phyloP scores from a whole-genome alignment of 768 basidiomycete genomes.

The Lactifluus piperatus region DNA sequence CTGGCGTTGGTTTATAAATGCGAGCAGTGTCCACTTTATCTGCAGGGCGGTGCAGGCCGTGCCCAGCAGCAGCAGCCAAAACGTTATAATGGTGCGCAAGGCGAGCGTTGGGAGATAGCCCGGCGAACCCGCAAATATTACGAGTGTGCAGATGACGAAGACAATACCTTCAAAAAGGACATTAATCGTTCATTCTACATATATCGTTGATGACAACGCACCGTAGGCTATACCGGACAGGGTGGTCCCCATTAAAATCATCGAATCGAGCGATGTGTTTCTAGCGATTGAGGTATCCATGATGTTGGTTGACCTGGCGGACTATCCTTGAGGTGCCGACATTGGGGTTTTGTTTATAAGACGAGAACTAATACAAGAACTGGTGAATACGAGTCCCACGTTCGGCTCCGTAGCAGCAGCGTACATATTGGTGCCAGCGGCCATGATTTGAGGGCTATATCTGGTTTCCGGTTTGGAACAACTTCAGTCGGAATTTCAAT shows the following conservation, averaged over 20 bases:
- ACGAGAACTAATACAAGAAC: constrained; percentile 15
- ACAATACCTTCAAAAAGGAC: constrained; percentile 17
- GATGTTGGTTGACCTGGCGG: background rate
- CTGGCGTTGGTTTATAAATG: constrained; percentile 21
- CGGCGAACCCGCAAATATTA: background rate
- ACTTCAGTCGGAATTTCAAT: background rate
- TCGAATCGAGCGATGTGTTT: constrained; percentile 4
- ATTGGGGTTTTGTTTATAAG: constrained; percentile 2
- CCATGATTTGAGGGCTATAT: background rate
- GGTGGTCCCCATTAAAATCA: constrained; percentile 21
- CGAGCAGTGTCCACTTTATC: constrained; percentile 16
- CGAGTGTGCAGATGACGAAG: constrained; percentile 13
- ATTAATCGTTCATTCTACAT: background rate
- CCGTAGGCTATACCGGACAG: constrained; percentile 24
- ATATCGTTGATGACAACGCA: constrained; percentile 4
- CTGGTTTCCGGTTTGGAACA: background rate
- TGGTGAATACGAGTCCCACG: background rate
- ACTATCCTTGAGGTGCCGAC: background rate
- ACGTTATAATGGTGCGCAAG: constrained; percentile 1
- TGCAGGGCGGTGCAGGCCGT: constrained; percentile 12
- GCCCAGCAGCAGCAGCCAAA: constrained; percentile 15
- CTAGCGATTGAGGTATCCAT: background rate
- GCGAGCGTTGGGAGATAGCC: background rate
- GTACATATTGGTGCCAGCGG: background rate
- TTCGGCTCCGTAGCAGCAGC: background rate